These are phyloP conservation scores for Vaccinium vitisidaea DNA, from an alignment of 148 eudicot species.

Conservation along the genomic window DNA sequence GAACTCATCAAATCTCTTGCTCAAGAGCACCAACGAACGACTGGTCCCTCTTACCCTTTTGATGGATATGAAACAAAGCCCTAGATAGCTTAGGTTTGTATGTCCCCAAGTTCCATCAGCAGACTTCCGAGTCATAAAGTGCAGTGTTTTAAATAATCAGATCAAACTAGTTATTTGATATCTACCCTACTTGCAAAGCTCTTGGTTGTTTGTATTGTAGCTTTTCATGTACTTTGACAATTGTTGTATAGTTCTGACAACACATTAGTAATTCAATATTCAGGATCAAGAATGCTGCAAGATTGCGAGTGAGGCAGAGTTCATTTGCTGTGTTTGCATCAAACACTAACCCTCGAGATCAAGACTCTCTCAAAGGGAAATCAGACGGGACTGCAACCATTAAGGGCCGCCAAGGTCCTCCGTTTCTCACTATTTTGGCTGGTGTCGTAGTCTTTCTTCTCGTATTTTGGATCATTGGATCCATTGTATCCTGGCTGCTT, in stretches of 20 bases:
- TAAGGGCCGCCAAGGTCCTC: conserved; percentile 36
- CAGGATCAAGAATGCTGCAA: conserved; percentile 24
- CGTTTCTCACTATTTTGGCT: conserved; percentile 49
- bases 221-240: not conserved
- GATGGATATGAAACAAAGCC: not conserved
- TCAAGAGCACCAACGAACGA: not conserved
- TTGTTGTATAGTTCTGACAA: not conserved
- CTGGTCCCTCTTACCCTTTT: not conserved
- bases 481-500: conserved; percentile 38
- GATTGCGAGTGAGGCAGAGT: conserved; percentile 28
- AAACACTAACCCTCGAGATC: conserved; percentile 26
- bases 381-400: conserved; percentile 18
- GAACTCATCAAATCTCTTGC: not conserved
- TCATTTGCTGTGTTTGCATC: conserved; percentile 28
- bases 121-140: not conserved
- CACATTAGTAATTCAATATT: not conserved
- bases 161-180: not conserved
- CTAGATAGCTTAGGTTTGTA: not conserved
- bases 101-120: not conserved
- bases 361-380: conserved; percentile 11
- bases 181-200: not conserved
- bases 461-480: conserved; percentile 41
- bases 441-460: conserved; percentile 32
- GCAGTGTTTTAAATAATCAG: not conserved
- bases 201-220: not conserved